A percentile compares a stretch with the other conserved stretches of the same genome.
Conservation (phyloP, 2,329 filamentous ascomycete species). For the Akanthomyces uredinophilus region DNA sequence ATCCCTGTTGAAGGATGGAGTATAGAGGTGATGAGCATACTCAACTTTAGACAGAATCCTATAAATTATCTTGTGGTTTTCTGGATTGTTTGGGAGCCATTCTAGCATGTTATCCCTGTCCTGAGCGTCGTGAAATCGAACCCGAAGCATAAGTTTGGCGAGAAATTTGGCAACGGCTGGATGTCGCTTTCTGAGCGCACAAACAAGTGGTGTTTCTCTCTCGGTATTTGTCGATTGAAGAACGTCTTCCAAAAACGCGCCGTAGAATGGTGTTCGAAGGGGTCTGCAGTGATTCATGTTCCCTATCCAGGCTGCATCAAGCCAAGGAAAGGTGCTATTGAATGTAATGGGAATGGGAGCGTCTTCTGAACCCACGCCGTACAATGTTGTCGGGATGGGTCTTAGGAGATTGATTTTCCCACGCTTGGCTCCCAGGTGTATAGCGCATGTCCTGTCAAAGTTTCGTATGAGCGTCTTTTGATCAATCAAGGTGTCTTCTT, state of each 20-base stretch:
- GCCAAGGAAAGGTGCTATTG: no score
- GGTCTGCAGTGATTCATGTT: no score
- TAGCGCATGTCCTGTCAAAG: no score
- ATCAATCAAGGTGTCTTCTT: background rate
- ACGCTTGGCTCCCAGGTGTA: no score
- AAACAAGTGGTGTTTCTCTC: background rate
- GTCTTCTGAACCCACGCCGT: no score
- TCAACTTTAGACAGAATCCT: background rate
- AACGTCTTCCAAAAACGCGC: no score
- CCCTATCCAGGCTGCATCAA: no score
- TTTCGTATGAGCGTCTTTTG: no score
- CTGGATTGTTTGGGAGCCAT: background rate
- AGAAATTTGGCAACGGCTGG: background rate
- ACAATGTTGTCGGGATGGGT: no score
- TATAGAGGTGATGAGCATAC: background rate
- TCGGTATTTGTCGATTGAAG: background rate
- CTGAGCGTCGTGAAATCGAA: background rate
- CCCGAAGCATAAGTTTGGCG: background rate
- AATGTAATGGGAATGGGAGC: no score
- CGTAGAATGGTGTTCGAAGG: no score
- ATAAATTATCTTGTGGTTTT: background rate
- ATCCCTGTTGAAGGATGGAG: background rate
- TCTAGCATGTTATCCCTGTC: background rate
- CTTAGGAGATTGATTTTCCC: no score
- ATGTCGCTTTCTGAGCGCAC: background rate